phyloP scores from a whole-genome alignment of 495 filamentous ascomycete genomes.

The Trichoderma asperelloides region DNA sequence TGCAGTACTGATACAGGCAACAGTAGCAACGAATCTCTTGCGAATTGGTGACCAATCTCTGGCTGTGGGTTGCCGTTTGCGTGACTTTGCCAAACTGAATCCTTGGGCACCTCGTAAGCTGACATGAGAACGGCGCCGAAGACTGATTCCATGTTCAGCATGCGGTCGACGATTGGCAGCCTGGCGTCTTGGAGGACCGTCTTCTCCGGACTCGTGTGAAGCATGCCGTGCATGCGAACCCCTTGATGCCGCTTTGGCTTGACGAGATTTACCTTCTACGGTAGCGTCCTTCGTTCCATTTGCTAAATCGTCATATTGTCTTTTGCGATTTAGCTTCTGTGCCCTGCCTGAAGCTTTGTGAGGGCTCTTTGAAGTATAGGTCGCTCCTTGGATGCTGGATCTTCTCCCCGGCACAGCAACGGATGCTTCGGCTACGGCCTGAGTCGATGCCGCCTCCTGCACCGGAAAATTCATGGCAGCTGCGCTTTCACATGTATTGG shows the following conservation, averaged over 20 bases:
- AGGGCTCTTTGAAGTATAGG: too few relatives aligned
- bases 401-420: background rate
- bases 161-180: slow-evolving; percentile 4
- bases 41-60: slow-evolving; percentile 54
- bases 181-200: slow-evolving; percentile 12
- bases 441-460: background rate
- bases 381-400: background rate
- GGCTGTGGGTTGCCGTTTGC: slow-evolving; percentile 45
- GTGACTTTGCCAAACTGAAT: slow-evolving; percentile 46
- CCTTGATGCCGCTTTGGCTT: background rate
- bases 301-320: background rate
- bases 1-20: slow-evolving; percentile 63
- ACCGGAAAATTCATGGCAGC: background rate
- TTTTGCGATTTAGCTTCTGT: background rate
- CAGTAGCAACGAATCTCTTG: slow-evolving; percentile 56
- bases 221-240: background rate
- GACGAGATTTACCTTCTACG: background rate
- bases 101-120: slow-evolving; percentile 34
- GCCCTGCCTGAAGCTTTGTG: background rate
- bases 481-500: background rate
- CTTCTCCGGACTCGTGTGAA: slow-evolving; percentile 12
- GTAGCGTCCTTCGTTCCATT: background rate
- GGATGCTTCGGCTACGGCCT: background rate
- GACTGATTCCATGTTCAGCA: slow-evolving; percentile 20
- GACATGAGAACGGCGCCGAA: slow-evolving; percentile 27